A percentile compares a stretch with the other conserved stretches of the same genome.
These are phyloP conservation scores for Suillus spraguei DNA, from an alignment of 768 basidiomycete species.

Conservation along the genomic window DNA sequence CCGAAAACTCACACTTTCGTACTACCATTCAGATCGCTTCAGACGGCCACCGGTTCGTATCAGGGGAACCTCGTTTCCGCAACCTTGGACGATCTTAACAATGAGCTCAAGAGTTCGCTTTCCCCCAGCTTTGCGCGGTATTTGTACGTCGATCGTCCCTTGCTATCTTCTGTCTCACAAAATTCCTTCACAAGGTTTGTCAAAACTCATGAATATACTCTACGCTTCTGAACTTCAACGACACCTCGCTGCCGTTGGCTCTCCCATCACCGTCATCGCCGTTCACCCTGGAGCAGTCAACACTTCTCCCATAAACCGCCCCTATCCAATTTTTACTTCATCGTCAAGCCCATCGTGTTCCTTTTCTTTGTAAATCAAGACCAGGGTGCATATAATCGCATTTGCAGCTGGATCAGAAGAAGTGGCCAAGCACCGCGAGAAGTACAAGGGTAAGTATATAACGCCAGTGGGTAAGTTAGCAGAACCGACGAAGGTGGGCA, in stretches of 20 bases:
- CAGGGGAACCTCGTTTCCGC: slow-evolving; percentile 28
- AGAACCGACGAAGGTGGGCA: slow-evolving; percentile 15
- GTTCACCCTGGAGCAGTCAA: slow-evolving; percentile 34
- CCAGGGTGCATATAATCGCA: slow-evolving; percentile 28
- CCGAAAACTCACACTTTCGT: not conserved
- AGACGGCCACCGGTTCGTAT: slow-evolving; percentile 24
- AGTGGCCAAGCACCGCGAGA: slow-evolving; percentile 21
- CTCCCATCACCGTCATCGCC: slow-evolving; percentile 31
- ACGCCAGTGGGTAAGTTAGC: slow-evolving; percentile 25
- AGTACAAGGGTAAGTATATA: slow-evolving; percentile 35
- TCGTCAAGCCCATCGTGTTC: slow-evolving; percentile 22
- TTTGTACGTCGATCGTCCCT: slow-evolving; percentile 23
- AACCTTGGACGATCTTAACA: slow-evolving; percentile 39
- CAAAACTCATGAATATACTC: slow-evolving; percentile 55
- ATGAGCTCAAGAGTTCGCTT: slow-evolving; percentile 29
- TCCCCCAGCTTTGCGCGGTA: slow-evolving; percentile 31
- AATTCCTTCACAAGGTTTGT: slow-evolving; percentile 36
- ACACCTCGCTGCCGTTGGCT: slow-evolving; percentile 38
- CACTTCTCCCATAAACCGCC: slow-evolving; percentile 17
- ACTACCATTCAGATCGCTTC: slow-evolving; percentile 41
- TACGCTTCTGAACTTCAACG: slow-evolving; percentile 53
- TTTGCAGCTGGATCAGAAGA: slow-evolving; percentile 34
- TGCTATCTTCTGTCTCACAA: not conserved
- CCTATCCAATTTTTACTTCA: slow-evolving; percentile 13
- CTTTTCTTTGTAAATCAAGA: slow-evolving; percentile 22